Evolutionary conservation across 1,284 basidiomycete genomes (phyloP).

Genomic region (Cryptococcus amylolentus): DNA sequence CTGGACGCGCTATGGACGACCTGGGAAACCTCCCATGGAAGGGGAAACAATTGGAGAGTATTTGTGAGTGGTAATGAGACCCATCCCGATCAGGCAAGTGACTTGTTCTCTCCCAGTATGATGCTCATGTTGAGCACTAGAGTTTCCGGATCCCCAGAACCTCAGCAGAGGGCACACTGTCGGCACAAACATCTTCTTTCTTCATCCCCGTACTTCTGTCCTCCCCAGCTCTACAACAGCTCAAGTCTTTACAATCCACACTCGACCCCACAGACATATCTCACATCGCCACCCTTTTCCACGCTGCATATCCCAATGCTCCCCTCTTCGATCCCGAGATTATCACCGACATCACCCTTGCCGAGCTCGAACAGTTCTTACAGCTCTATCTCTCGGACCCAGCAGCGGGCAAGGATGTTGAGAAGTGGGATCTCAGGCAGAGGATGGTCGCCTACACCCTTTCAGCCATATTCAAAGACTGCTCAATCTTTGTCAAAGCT

Average conservation of each 20-base stretch:
- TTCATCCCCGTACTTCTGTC: conserved; percentile 57
- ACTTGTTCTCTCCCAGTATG: no score
- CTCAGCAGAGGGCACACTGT: conserved; percentile 2
- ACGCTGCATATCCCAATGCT: conserved; percentile 17
- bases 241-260: conserved; percentile 67
- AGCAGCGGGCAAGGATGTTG: neutral
- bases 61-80: conserved; percentile 65
- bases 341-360: conserved; percentile 54
- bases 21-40: conserved; percentile 63
- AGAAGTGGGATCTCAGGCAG: conserved; percentile 38
- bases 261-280: conserved; percentile 75
- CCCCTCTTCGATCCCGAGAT: conserved; percentile 24
- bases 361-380: conserved; percentile 62
- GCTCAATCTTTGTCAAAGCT: conserved; percentile 70
- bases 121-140: conserved; percentile 1
- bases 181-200: conserved; percentile 15
- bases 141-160: conserved; percentile 10
- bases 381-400: conserved; percentile 54
- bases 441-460: conserved; percentile 68
- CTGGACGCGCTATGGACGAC: conserved; percentile 66
- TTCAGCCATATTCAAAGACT: conserved; percentile 94
- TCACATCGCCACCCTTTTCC: conserved; percentile 26
- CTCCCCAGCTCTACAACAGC: conserved; percentile 58
- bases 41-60: conserved; percentile 73
- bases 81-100: conserved; percentile 60